phyloP scores from a whole-genome alignment of 83 land plant genomes.

The Thuja plicata region DNA sequence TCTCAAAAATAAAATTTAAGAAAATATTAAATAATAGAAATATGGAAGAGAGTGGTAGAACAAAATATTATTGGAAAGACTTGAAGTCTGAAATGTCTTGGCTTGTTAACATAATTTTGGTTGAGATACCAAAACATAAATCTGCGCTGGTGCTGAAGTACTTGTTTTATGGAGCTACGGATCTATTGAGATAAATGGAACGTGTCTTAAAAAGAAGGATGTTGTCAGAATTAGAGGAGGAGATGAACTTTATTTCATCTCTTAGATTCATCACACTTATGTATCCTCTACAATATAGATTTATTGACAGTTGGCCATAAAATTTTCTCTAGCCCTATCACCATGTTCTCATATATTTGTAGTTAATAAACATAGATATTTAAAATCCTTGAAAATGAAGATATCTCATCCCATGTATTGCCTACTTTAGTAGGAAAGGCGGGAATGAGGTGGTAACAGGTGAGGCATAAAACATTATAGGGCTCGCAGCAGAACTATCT shows the following conservation, averaged over 20 bases:
- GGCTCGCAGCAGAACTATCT: neutral
- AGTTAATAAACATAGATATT: constrained; percentile 38
- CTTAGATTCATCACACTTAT: neutral
- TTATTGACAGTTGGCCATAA: neutral
- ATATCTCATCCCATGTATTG: constrained; percentile 7
- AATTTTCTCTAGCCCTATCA: neutral
- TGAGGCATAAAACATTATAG: constrained; percentile 16
- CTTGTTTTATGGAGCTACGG: constrained; percentile 51
- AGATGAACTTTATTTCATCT: neutral
- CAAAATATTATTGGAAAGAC: no score
- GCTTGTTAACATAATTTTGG: no score
- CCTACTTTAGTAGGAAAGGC: constrained; percentile 21
- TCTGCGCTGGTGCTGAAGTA: no score
- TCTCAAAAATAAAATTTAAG: no score
- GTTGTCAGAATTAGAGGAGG: neutral
- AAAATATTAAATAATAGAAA: no score
- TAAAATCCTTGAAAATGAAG: constrained; percentile 35
- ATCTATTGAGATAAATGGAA: constrained; percentile 52
- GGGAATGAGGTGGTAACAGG: constrained; percentile 27
- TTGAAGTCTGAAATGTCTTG: no score
- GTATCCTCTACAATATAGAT: neutral
- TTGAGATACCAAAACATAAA: no score
- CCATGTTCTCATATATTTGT: neutral
- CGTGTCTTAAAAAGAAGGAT: constrained; percentile 12
- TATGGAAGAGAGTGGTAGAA: no score